Evolutionary conservation across 441 rosid species (phyloP).

Genomic region (Dalechampia spathulata): DNA sequence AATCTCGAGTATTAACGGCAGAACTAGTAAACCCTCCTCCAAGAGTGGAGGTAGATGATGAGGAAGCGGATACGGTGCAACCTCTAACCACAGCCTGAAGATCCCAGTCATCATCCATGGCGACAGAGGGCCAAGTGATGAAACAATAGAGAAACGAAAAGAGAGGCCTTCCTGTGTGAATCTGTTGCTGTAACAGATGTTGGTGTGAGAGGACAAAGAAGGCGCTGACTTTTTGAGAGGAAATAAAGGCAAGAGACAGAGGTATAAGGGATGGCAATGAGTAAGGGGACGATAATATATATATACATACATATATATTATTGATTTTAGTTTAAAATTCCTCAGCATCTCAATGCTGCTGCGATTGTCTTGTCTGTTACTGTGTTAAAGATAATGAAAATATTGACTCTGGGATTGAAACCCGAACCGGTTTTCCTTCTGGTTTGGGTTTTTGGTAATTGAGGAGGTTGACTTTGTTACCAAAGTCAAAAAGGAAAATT

Average conservation of each 20-base stretch:
- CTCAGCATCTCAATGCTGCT: slow-evolving; percentile 52
- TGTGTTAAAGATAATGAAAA: too few species aligned
- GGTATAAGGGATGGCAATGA: slow-evolving; percentile 16
- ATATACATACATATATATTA: too few species aligned
- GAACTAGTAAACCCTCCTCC: slow-evolving; percentile 14
- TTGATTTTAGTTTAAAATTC: too few species aligned
- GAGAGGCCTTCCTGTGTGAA: slow-evolving; percentile 5
- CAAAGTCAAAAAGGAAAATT: slow-evolving; percentile 52
- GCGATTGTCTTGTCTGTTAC: slow-evolving; percentile 26
- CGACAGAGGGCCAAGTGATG: slow-evolving; percentile 7
- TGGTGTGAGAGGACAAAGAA: slow-evolving; percentile 47
- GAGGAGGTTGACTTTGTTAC: slow-evolving; percentile 39
- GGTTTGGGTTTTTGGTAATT: not conserved
- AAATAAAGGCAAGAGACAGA: slow-evolving; percentile 11
- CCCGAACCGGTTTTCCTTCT: slow-evolving; percentile 23
- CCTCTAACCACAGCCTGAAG: slow-evolving; percentile 94
- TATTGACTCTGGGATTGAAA: slow-evolving; percentile 11
- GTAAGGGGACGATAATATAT: slow-evolving; percentile 23
- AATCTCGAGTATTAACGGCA: slow-evolving; percentile 20
- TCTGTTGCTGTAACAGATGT: slow-evolving; percentile 28
- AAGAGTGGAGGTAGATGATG: slow-evolving; percentile 25
- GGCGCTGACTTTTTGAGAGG: slow-evolving; percentile 82
- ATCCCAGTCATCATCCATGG: slow-evolving; percentile 94
- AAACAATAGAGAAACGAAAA: not conserved
- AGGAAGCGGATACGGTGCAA: slow-evolving; percentile 35